Evolutionary conservation across 2,329 filamentous ascomycete species (phyloP).

Genomic region (Macrophomina phaseolina): DNA sequence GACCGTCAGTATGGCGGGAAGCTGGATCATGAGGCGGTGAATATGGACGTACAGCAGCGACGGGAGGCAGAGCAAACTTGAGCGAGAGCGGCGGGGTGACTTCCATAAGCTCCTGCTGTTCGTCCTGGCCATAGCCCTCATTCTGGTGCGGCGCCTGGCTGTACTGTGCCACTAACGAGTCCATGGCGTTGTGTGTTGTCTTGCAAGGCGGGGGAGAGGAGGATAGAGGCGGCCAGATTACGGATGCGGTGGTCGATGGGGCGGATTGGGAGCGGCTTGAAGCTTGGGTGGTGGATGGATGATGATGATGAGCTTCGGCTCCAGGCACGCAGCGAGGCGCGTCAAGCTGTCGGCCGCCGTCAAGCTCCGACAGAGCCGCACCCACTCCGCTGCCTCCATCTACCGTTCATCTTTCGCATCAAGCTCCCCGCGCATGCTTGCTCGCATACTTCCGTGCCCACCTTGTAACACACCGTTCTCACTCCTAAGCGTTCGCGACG

Average conservation of each 20-base stretch:
- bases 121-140: slow-evolving; percentile 74
- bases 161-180: slow-evolving; percentile 91
- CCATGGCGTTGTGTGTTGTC: slow-evolving; percentile 64
- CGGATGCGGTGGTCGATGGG: slow-evolving; percentile 18
- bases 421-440: too few relatives aligned
- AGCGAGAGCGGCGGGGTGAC: slow-evolving; percentile 78
- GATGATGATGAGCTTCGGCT: slow-evolving; percentile 10
- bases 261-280: slow-evolving; percentile 12
- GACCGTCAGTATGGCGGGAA: slow-evolving; percentile 16
- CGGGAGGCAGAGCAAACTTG: slow-evolving; percentile 93
- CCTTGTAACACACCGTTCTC: too few relatives aligned
- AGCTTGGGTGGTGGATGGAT: slow-evolving; percentile 17
- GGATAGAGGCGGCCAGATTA: slow-evolving; percentile 10
- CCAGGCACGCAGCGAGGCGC: slow-evolving; percentile 24
- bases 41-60: slow-evolving; percentile 73
- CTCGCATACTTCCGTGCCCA: too few relatives aligned
- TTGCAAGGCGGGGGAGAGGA: not conserved
- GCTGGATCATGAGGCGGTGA: not conserved
- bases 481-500: too few relatives aligned
- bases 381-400: not conserved
- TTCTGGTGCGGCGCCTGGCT: slow-evolving; percentile 76
- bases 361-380: slow-evolving; percentile 10
- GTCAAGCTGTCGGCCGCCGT: slow-evolving; percentile 50
- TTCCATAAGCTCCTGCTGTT: slow-evolving; percentile 74
- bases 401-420: not conserved